Base-by-base conservation (phyloP, 352 stramenopile genomes). In the Globisporangium megalacanthum region DNA sequence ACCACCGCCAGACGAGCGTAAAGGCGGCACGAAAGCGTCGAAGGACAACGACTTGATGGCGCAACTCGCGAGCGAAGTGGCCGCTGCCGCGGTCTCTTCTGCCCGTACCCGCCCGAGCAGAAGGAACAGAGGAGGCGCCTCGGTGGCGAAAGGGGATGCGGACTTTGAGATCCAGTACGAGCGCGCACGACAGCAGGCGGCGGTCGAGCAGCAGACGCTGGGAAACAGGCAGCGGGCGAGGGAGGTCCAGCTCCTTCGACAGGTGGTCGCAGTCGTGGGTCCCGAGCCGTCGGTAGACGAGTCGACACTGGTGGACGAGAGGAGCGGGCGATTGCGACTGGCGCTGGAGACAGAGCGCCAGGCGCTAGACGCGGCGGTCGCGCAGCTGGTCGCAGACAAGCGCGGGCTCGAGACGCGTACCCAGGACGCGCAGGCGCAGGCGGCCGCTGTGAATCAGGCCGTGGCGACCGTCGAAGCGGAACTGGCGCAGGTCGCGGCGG, bases 141-240 rank as follows among this genome's bases (percentile, higher is more conserved):
- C n/a, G 25, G 25, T 29, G 25, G 25, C 25, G 25, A 29, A 29
- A 29, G 15, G 52, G 22, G 64, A 73, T 42, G 56, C 57, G 20
- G 69, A 69, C n/a, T 90, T 90, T 69, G 73, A 88, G 15, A 56
- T 68, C 20, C 77, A 86, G 58, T 92, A 88, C 44, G 63, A 90
- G 42, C 72, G 73, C 13, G 70, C 66, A 1, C 61, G 72, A 49
- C 75, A 79, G 42, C 76, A 85, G 54, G 77, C 79, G 4, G 65
- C 68, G 31, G 61, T 66, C 1, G 79, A 87, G 44, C 69, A 93
- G 46, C 68, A 81, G 42, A 46, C 55, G 9, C 54, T 78, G 25
- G 31, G 84, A 6, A 62, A 50, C 20, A 59, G 67, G 60, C 72
- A 86, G 35, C 67, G 70, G 33, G 66, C 68, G 20, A 71, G 70